Base-by-base conservation (phyloP, 345 rosid species). In the Sonneratia alba region DNA sequence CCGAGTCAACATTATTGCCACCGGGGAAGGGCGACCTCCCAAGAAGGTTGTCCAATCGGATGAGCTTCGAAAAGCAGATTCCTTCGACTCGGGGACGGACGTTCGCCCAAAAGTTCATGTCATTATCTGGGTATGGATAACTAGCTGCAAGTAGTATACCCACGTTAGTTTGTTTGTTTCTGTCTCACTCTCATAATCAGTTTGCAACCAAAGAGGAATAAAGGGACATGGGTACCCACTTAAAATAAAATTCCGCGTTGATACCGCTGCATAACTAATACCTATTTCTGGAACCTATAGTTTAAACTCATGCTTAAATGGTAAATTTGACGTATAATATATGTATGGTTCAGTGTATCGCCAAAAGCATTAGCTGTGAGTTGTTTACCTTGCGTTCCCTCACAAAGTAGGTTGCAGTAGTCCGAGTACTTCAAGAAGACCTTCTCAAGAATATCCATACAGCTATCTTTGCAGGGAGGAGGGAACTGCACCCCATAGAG, bases 401-500 rank as follows among this genome's bases (percentile, higher is more conserved):
- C 59, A 7, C 22, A 19, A 11, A 59, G 63, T 24, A 57, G 24
- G 64, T 59, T 11, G 7, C 11, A 42, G 53, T 73, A 73, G 22
- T 73, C 13, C 36, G 66, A 22, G 36, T 53, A 77, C 43, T 55
- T 77, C 45, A 65, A 19, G 63, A 73, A 73, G 57, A 77, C 43
- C 38, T 71, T 77, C 49, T 73, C 80, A n/a, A 77, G 73, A 2
- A 40, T 4, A 11, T 36, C 68, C 36, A 70, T 48, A 45, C 27
- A 53, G 14, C 69, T 73, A 3, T 65, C 80, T 22, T 7, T 12
- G 9, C 76, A 53, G 0, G 22, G 24, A 9, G 64, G 53, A 43
- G 71, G 47, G 36, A 77, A 64, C 42, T 73, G 80, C 7, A 77
- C 22, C 24, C 76, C 80, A 32, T 53, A 77, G n/a, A 73, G 22